These are phyloP conservation scores for Carex littledalei DNA, from an alignment of 176 grass and related monocot genomes.

Conservation along the genomic window DNA sequence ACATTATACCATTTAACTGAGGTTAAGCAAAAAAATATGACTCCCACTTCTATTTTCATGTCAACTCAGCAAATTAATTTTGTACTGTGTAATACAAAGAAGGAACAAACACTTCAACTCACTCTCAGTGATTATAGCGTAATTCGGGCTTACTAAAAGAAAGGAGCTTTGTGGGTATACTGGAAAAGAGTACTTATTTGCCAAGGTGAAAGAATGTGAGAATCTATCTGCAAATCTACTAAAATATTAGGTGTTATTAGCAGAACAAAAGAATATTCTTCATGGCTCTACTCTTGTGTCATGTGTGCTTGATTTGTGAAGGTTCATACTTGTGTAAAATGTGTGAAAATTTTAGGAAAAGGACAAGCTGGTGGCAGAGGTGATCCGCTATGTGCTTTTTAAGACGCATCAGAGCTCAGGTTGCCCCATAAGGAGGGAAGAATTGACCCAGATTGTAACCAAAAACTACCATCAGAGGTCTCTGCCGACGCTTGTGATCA, in stretches of 20 bases:
- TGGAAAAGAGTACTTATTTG: background rate
- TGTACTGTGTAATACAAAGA: background rate
- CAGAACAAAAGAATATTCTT: background rate
- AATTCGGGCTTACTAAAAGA: background rate
- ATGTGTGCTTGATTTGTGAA: background rate
- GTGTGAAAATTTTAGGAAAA: conserved; percentile 50
- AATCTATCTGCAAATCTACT: background rate
- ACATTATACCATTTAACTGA: background rate
- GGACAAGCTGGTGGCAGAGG: conserved; percentile 84
- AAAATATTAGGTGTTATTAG: background rate
- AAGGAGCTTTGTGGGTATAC: background rate
- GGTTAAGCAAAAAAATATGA: background rate
- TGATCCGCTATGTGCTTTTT: conserved; percentile 77
- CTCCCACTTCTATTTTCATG: background rate
- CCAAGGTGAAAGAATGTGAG: background rate
- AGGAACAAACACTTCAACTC: background rate
- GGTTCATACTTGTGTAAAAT: conserved; percentile 21
- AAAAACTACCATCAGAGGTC: conserved; percentile 76
- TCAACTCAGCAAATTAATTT: background rate
- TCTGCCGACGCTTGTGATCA: conserved; percentile 67
- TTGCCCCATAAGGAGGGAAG: conserved; percentile 84
- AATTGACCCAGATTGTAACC: conserved; percentile 69
- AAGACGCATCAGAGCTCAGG: conserved; percentile 64
- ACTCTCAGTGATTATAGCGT: background rate
- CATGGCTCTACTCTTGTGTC: background rate